Percentiles rank a stretch among this genome's conserved stretches.
Evolutionary conservation across 352 stramenopile species (phyloP).

Genomic region (Aphanomyces euteiches): DNA sequence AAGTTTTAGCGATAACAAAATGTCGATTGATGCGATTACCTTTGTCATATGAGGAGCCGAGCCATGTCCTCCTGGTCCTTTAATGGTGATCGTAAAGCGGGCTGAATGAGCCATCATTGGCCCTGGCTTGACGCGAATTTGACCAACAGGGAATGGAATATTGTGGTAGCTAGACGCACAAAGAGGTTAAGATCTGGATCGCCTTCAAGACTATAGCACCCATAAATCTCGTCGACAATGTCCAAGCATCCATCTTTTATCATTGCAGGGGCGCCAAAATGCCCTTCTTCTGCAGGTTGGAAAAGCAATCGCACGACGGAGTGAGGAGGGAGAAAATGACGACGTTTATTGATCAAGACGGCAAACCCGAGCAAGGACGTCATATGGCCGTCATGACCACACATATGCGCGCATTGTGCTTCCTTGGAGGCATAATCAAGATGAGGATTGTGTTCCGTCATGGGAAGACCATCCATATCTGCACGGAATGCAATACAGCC

Average conservation of each 20-base stretch:
- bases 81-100: constrained; percentile 89
- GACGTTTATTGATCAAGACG: constrained; percentile 61
- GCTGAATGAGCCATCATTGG: constrained; percentile 90
- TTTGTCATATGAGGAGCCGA: constrained; percentile 82
- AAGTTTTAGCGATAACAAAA: no score
- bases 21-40: background rate
- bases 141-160: constrained; percentile 81
- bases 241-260: constrained; percentile 87
- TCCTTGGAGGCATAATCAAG: constrained; percentile 73
- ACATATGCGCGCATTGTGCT: constrained; percentile 81
- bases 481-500: constrained; percentile 84
- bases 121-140: constrained; percentile 81
- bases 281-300: constrained; percentile 92
- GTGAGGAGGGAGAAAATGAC: constrained; percentile 64
- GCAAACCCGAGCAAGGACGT: constrained; percentile 90
- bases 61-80: constrained; percentile 91
- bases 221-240: constrained; percentile 87
- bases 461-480: constrained; percentile 95
- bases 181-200: no score
- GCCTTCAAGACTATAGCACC: constrained; percentile 21
- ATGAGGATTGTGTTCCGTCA: constrained; percentile 81
- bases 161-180: constrained; percentile 64
- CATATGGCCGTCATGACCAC: constrained; percentile 95
- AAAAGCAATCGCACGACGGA: constrained; percentile 91
- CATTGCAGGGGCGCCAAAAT: constrained; percentile 79